phyloP scores from a whole-genome alignment of 2,329 filamentous ascomycete genomes.

The Arthrobotrys musiformis region DNA sequence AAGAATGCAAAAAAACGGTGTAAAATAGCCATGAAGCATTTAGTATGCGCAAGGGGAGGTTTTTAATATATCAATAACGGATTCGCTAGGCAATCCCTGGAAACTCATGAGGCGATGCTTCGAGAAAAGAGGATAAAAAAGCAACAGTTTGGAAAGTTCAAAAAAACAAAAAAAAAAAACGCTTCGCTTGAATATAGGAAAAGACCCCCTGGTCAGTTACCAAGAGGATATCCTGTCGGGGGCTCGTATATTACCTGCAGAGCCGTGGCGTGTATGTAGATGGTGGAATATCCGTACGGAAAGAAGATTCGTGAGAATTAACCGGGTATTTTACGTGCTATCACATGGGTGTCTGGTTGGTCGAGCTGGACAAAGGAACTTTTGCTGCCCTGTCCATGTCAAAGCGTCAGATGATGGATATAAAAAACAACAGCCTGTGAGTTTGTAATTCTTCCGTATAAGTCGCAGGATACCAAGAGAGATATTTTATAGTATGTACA shows the following conservation, averaged over 20 bases:
- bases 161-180: too few relatives aligned
- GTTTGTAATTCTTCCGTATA: conserved; percentile 49
- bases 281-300: background rate
- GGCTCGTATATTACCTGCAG: conserved; percentile 20
- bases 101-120: conserved; percentile 14
- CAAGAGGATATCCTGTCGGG: conserved; percentile 6
- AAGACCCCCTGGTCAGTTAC: conserved; percentile 10
- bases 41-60: conserved; percentile 26
- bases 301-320: conserved; percentile 28
- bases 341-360: conserved; percentile 36
- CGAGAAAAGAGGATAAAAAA: conserved; percentile 29
- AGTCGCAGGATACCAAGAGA: background rate
- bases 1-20: conserved; percentile 25
- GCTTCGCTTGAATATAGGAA: conserved; percentile 41
- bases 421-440: conserved; percentile 24
- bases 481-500: too few relatives aligned
- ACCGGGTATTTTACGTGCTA: conserved; percentile 21
- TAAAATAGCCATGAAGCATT: conserved; percentile 7
- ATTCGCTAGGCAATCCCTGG: conserved; percentile 46
- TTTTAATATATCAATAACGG: conserved; percentile 48
- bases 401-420: conserved; percentile 49
- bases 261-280: conserved; percentile 1
- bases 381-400: conserved; percentile 32
- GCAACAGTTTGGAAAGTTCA: background rate
- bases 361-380: background rate